phyloP scores from a whole-genome alignment of 805 yeast species.

The Sugiyamaella chiloensis region DNA sequence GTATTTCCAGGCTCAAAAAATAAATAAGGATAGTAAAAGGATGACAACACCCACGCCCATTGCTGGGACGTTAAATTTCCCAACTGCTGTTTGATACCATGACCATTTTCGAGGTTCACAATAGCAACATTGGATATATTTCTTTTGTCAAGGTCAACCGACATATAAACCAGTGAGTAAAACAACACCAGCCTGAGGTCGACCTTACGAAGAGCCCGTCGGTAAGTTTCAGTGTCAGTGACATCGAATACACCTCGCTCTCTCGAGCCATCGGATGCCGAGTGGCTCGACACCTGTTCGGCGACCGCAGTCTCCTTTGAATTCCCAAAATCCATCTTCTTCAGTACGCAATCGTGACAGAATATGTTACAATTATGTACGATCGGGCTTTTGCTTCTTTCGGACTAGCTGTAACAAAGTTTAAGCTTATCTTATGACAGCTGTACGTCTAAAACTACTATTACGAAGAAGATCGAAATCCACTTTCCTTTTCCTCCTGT shows the following conservation, averaged over 20 bases:
- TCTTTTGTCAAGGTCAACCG: slow-evolving; percentile 8
- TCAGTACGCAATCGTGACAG: no score
- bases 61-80: slow-evolving; percentile 11
- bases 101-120: slow-evolving; percentile 9
- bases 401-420: not conserved
- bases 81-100: slow-evolving; percentile 10
- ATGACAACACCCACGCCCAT: slow-evolving; percentile 36
- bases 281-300: no score
- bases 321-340: no score
- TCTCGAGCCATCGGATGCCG: not conserved
- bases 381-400: not conserved
- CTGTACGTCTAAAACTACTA: not conserved
- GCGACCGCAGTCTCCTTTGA: no score
- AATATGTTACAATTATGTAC: not conserved
- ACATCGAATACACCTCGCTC: not conserved
- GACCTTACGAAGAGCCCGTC: slow-evolving; percentile 5
- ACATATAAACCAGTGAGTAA: slow-evolving; percentile 9
- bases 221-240: not conserved
- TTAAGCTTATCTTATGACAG: not conserved
- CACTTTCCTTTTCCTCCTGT: no score
- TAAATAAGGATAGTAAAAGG: slow-evolving; percentile 35
- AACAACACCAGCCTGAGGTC: slow-evolving; percentile 6
- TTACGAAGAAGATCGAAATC: no score
- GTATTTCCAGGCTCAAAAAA: slow-evolving; percentile 42
- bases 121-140: slow-evolving; percentile 12